Evolutionary conservation across 768 basidiomycete species (phyloP).

Genomic region (Mycena alexandri): DNA sequence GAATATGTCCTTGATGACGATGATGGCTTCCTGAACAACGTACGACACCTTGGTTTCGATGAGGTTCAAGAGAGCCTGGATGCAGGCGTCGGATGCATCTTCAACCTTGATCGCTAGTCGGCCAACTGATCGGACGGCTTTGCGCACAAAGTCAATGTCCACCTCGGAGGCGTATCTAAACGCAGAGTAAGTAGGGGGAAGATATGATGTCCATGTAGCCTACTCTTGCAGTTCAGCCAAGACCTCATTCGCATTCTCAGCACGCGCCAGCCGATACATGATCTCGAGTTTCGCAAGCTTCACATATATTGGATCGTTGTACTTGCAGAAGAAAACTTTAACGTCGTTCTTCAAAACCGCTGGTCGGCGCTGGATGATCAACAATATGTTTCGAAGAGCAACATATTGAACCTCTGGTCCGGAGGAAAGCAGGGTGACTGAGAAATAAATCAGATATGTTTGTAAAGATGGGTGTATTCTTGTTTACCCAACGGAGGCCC

Average conservation of each 20-base stretch:
- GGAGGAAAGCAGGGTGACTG: slow-evolving; percentile 92
- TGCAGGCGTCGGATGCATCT: slow-evolving; percentile 89
- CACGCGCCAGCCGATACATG: slow-evolving; percentile 97
- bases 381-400: slow-evolving; percentile 93
- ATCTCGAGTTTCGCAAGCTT: slow-evolving; percentile 98
- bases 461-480: slow-evolving; percentile 19
- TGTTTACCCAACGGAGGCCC: slow-evolving; percentile 92
- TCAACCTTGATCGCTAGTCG: slow-evolving; percentile 98
- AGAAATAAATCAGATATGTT: slow-evolving; percentile 17
- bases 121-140: slow-evolving; percentile 97
- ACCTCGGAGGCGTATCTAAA: slow-evolving; percentile 96
- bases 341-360: slow-evolving; percentile 96
- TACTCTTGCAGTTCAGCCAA: slow-evolving; percentile 96
- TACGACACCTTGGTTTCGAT: slow-evolving; percentile 95
- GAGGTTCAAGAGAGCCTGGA: slow-evolving; percentile 85
- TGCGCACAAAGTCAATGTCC: slow-evolving; percentile 97
- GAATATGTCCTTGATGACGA: slow-evolving; percentile 99
- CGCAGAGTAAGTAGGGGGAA: slow-evolving; percentile 7
- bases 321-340: slow-evolving; percentile 99
- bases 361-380: slow-evolving; percentile 96
- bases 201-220: slow-evolving; percentile 40
- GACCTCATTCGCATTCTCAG: slow-evolving; percentile 93
- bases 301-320: slow-evolving; percentile 99
- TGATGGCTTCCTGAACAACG: slow-evolving; percentile 96
- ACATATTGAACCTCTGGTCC: slow-evolving; percentile 99